Evolutionary conservation across 192 early-diverging fungal genomes (phyloP).

Genomic region (Coemansia sp.): DNA sequence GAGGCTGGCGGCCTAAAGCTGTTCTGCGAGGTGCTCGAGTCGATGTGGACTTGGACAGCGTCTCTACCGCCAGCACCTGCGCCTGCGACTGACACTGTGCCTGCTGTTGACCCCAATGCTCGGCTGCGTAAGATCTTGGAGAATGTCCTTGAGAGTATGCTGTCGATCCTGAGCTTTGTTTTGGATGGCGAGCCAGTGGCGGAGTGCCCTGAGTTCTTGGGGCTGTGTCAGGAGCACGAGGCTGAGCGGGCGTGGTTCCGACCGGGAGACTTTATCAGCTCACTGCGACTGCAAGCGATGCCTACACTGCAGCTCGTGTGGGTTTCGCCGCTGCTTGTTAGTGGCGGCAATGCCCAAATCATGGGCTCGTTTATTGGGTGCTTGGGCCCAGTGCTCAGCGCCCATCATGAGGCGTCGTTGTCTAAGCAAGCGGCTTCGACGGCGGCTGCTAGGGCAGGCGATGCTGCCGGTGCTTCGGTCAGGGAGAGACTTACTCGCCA

Average conservation of each 20-base stretch:
- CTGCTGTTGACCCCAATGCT: conserved; percentile 15
- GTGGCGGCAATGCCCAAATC: conserved; percentile 55
- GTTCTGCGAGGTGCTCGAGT: conserved; percentile 43
- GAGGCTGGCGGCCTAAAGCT: conserved; percentile 30
- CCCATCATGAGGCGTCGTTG: conserved; percentile 64
- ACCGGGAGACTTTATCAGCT: conserved; percentile 67
- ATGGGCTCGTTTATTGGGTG: conserved; percentile 65
- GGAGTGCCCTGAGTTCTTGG: conserved; percentile 65
- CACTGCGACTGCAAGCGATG: conserved; percentile 63
- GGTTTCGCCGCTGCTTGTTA: conserved; percentile 62
- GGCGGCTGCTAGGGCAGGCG: neutral
- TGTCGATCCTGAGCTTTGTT: conserved; percentile 67
- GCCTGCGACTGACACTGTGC: neutral
- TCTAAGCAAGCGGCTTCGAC: neutral
- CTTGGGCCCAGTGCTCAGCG: conserved; percentile 71
- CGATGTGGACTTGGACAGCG: conserved; percentile 50
- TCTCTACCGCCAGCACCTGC: conserved; percentile 18
- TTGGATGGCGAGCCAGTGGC: conserved; percentile 71
- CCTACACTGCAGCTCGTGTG: conserved; percentile 67
- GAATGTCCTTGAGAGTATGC: conserved; percentile 46
- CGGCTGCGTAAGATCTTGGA: conserved; percentile 36
- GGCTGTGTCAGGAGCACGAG: conserved; percentile 39
- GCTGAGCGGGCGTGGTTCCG: conserved; percentile 68
- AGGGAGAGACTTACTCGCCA: conserved; percentile 25
- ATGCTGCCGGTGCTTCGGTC: neutral